These are phyloP conservation scores for Didymellaceae sp. DNA, from an alignment of 2,329 filamentous ascomycete genomes.

Conservation along the genomic window DNA sequence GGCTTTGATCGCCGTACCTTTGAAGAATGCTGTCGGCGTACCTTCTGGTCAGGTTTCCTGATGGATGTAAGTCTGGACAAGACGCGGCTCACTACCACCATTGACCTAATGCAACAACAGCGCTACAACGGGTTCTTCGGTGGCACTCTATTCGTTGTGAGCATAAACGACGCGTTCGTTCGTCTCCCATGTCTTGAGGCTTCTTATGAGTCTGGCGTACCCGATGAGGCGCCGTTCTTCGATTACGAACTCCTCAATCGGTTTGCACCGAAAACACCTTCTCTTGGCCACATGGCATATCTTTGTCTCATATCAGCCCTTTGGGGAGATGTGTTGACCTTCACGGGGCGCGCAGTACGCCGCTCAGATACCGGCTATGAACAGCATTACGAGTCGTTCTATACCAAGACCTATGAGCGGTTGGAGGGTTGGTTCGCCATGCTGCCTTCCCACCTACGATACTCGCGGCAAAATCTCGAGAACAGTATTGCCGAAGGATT, in stretches of 20 bases:
- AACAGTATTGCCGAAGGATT: conserved; percentile 61
- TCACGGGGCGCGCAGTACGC: conserved; percentile 62
- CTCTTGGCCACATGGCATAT: conserved; percentile 62
- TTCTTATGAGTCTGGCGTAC: conserved; percentile 66
- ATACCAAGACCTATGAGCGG: conserved; percentile 58
- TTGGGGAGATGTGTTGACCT: conserved; percentile 69
- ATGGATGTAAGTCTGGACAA: conserved; percentile 63
- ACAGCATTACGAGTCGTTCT: conserved; percentile 58
- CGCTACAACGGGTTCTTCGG: conserved; percentile 66
- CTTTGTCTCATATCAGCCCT: conserved; percentile 68
- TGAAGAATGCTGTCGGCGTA: conserved; percentile 71
- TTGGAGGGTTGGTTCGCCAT: conserved; percentile 65
- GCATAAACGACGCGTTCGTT: conserved; percentile 70
- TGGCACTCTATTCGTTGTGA: conserved; percentile 61
- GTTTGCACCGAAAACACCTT: conserved; percentile 38
- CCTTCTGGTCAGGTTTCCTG: conserved; percentile 74
- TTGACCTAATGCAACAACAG: conserved; percentile 45
- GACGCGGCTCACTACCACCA: conserved; percentile 39
- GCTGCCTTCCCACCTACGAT: conserved; percentile 63
- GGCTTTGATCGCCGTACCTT: conserved; percentile 64
- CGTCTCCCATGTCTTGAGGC: conserved; percentile 68
- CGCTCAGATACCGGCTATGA: conserved; percentile 53
- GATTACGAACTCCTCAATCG: conserved; percentile 58
- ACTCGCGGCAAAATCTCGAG: conserved; percentile 64
- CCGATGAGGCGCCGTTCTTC: conserved; percentile 66